Evolutionary conservation across 2,329 filamentous ascomycete genomes (phyloP), one percentile per base, ranked within the genome.

Genomic region (Sporothrix protearum): DNA sequence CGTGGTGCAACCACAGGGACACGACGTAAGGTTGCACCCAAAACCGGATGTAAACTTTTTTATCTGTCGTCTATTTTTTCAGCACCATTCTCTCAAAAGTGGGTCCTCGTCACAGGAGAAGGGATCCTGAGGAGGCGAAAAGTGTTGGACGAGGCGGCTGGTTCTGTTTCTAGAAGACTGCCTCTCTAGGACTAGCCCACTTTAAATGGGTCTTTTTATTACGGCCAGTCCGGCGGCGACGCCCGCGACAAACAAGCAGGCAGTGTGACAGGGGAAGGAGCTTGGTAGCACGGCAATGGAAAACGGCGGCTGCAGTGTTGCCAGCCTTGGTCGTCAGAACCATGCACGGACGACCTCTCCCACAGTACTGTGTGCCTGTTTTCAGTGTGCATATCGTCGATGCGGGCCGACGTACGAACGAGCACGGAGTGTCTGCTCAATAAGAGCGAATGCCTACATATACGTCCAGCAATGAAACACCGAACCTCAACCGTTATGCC

Each of bases 101-200:
- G 59, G 59, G 55, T 5, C 30, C 16, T n/a, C 19, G n/a, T 42
- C 57, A n/a, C 57, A 61, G 33, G 57, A 61, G 16, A 45, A 63
- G 39, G 36, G n/a, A 63, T 28, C 25, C 22, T n/a, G n/a, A 63
- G 59, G 59, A 64, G n/a, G 42, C n/a, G 42, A 64, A 9, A 39
- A 64, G 42, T 25, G n/a, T 22, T 30, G 25, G 4, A 55, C 12
- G 22, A 69, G 36, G 49, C 16, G 69, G 28, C 22, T 19, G 22
- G 33, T 55, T 47, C 45, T 61, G 67, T 71, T 74, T 74, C 73
- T 72, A 73, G 73, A 74, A 74, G 9, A 73, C 22, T 74, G 30
- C 73, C 70, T 5, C 4, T 69, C 71, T n/a, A 3, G 53, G 70
- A 42, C 5, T 71, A 55, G 67, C 22, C 33, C 9, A 1, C 3